Base-by-base conservation (phyloP, 176 grass and related monocot genomes). In the Lolium multiflorum region DNA sequence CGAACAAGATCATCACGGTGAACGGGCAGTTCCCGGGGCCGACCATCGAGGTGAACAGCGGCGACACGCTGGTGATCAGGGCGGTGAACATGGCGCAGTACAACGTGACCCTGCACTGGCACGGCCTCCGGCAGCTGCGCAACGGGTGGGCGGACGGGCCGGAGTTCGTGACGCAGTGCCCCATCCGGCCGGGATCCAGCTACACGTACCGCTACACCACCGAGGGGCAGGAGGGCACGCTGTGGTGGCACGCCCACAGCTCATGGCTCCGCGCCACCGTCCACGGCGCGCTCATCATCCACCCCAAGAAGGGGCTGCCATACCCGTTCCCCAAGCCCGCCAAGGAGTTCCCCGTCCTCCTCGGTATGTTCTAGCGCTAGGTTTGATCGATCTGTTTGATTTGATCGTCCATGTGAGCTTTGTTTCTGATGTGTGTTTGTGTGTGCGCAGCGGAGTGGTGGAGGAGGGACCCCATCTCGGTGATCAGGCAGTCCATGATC, bases 91-190 rank as follows among this genome's bases (percentile, higher is more conserved):
- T 70, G 66, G 97, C 89, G 1, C 72, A 44, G 85, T 99, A 99
- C 87, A 96, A 94, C 87, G 84, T 99, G 64, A 99, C 97, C 8
- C 81, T 99, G 3, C 97, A 99, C 87, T 99, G 97, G 95, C 95
- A 98, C 65, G 93, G 95, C 2, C 16, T 98, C 56, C 63, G 85
- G 31, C 93, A 95, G 88, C 25, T 90, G 37, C 91, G 95, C 15
- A 95, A 83, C 84, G 89, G 84, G 47, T 96, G 94, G 94, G 94
- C 94, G 9, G 91, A 95, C 75, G 91, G 91, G 63, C 94, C 94
- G 21, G 91, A 95, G 87, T 91, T 91, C 63, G 89, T 96, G 85
- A 96, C 94, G 66, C 94, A 96, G 82, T 96, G 94, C 84, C 91
- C 94, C 2, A 94, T 97, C 77, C 56, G 79, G 8, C 95, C 91